Evolutionary conservation across 2,329 filamentous ascomycete genomes (phyloP).

Genomic region (Chrysoporthe cubensis): DNA sequence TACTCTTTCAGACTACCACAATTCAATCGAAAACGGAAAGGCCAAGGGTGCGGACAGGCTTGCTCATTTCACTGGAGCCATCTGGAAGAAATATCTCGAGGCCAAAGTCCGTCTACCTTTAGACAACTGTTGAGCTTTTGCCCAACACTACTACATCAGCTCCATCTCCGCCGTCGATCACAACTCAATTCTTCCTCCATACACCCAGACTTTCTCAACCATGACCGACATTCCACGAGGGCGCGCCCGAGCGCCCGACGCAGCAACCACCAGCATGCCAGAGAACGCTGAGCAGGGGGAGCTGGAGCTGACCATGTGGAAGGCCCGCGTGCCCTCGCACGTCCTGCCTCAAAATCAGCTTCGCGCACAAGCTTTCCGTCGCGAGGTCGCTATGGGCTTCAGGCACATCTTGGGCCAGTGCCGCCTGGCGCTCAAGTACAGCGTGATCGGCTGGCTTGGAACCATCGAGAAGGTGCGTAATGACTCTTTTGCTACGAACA

Average conservation of each 20-base stretch:
- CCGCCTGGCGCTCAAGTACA: slow-evolving; percentile 20
- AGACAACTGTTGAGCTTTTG: neutral
- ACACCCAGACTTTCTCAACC: neutral
- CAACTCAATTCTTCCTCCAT: neutral
- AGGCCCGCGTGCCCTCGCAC: neutral
- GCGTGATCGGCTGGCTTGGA: slow-evolving; percentile 22
- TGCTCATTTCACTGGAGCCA: neutral
- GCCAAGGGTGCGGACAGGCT: neutral
- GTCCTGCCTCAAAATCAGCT: slow-evolving; percentile 6
- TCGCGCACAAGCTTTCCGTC: slow-evolving; percentile 13
- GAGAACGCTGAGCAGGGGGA: neutral
- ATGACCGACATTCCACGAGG: neutral
- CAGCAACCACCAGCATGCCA: neutral
- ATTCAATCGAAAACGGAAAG: neutral
- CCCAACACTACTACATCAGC: neutral
- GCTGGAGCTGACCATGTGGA: neutral
- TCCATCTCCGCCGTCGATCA: neutral
- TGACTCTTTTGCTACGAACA: neutral
- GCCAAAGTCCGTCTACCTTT: neutral
- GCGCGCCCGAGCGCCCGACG: neutral
- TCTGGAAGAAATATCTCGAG: neutral
- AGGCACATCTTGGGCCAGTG: slow-evolving; percentile 16
- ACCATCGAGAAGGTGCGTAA: slow-evolving; percentile 17
- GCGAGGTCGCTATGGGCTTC: slow-evolving; percentile 14
- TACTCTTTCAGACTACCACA: neutral